Conservation (phyloP, 768 basidiomycete species). For the Trametes cinnabarina region DNA sequence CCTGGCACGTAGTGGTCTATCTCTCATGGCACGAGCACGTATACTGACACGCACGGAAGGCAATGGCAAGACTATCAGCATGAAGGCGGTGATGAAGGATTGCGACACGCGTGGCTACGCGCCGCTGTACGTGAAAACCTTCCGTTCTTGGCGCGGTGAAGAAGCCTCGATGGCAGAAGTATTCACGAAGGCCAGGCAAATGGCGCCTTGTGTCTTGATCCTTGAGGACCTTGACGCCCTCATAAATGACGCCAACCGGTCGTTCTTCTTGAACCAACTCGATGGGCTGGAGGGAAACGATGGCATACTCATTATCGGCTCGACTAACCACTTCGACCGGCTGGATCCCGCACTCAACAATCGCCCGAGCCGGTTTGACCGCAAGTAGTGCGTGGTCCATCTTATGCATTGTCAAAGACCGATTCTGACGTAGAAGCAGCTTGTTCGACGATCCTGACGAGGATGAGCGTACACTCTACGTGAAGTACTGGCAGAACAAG, state of each 20-base stretch:
- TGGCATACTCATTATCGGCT: conserved; percentile 72
- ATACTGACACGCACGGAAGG: conserved; percentile 38
- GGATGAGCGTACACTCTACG: conserved; percentile 66
- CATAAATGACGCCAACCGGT: conserved; percentile 74
- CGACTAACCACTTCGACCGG: conserved; percentile 82
- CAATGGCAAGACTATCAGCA: conserved; percentile 81
- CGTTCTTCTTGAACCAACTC: conserved; percentile 86
- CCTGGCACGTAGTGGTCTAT: conserved; percentile 44
- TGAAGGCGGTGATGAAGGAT: conserved; percentile 80
- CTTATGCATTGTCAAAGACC: neutral
- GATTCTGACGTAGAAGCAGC: conserved; percentile 33
- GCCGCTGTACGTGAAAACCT: conserved; percentile 81
- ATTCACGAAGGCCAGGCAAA: conserved; percentile 70
- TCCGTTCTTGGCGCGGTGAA: conserved; percentile 64
- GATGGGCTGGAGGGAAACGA: conserved; percentile 81
- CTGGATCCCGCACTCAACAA: conserved; percentile 75
- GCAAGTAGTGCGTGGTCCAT: conserved; percentile 78
- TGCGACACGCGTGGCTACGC: conserved; percentile 60
- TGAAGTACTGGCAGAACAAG: conserved; percentile 79
- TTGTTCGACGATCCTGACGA: conserved; percentile 69
- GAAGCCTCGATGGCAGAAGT: conserved; percentile 64
- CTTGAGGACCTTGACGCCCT: conserved; percentile 75
- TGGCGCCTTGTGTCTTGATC: conserved; percentile 63
- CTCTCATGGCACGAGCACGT: neutral
- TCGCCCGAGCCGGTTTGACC: conserved; percentile 81